Evolutionary conservation across 163 green algal species (phyloP), one percentile per base, ranked within the genome.

Genomic region (Scenedesmus sp.): DNA sequence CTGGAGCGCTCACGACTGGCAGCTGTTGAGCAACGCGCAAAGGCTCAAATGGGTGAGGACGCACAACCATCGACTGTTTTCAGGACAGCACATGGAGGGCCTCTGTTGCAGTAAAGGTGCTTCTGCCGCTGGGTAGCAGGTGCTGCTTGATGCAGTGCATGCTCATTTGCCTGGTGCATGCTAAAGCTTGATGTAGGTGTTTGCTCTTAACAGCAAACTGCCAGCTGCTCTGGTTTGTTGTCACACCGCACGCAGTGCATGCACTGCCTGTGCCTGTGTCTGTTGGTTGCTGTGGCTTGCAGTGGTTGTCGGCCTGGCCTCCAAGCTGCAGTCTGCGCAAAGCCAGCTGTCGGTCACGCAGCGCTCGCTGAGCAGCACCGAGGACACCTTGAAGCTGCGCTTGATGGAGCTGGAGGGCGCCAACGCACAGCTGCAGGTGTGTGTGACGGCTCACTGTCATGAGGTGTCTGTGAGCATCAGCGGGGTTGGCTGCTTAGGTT

Each of bases 321-420:
- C 18, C 49, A 33, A 80, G 46, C 65, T 92, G 61, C 44, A 82
- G 7, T 20, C 30, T 0, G 24, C 40, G 44, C 78, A 73, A 13
- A 33, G 20, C 15, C 7, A 49, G 10, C 59, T 86, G n/a, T 35
- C 81, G 2, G 49, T 56, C 26, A 85, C n/a, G 42, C 43, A 88
- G 18, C 12, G 4, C n/a, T 51, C 33, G 18, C 26, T 81, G 1
- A 43, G 18, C 20, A 35, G n/a, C 18, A n/a, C 49, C 2, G 88
- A 92, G 44, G 81, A 89, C 40, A 49, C 12, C 18, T 12, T 92
- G 65, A 76, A 79, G 35, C 33, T 89, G 81, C 44, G 76, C n/a
- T 5, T 24, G 6, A 88, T 88, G 81, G 88, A 92, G 68, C 88
- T 92, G 33, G 88, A 92, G 59, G 88, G 88, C 6, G 88, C 88